phyloP scores from a whole-genome alignment of 768 basidiomycete species.

The Suillus decipiens region DNA sequence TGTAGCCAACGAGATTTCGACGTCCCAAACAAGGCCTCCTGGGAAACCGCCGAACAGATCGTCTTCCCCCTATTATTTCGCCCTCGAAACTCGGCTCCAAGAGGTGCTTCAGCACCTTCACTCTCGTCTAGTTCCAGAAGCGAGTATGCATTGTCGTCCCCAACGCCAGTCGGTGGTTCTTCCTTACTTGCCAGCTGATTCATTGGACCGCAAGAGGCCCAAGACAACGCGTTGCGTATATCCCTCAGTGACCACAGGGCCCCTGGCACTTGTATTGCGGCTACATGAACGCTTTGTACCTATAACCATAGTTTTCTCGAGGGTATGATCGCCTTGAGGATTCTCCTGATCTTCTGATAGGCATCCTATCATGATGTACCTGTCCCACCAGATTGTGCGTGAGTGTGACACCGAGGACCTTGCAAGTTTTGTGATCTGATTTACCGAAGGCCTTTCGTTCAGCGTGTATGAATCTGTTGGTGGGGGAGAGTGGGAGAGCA shows the following conservation, averaged over 20 bases:
- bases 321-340: background rate
- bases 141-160: slow-evolving; percentile 5
- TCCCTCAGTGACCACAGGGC: background rate
- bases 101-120: slow-evolving; percentile 2
- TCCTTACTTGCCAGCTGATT: background rate
- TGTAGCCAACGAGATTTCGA: slow-evolving; percentile 12
- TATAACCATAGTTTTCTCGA: slow-evolving; percentile 11
- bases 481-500: slow-evolving; percentile 2
- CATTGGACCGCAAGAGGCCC: background rate
- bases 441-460: slow-evolving; percentile 14
- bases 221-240: slow-evolving; percentile 9
- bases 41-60: background rate
- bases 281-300: slow-evolving; percentile 9
- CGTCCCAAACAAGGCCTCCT: slow-evolving; percentile 14
- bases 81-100: too few species aligned
- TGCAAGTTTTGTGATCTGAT: slow-evolving; percentile 17
- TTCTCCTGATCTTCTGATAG: slow-evolving; percentile 1
- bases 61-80: slow-evolving; percentile 1
- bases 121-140: slow-evolving; percentile 9
- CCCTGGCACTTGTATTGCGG: slow-evolving; percentile 12
- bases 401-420: slow-evolving; percentile 19
- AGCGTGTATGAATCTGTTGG: slow-evolving; percentile 12
- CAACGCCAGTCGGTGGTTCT: slow-evolving; percentile 2
- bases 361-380: background rate
- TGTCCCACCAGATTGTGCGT: slow-evolving; percentile 15